Evolutionary conservation across 2,329 filamentous ascomycete genomes (phyloP).

Genomic region (Kalmusia sp.): DNA sequence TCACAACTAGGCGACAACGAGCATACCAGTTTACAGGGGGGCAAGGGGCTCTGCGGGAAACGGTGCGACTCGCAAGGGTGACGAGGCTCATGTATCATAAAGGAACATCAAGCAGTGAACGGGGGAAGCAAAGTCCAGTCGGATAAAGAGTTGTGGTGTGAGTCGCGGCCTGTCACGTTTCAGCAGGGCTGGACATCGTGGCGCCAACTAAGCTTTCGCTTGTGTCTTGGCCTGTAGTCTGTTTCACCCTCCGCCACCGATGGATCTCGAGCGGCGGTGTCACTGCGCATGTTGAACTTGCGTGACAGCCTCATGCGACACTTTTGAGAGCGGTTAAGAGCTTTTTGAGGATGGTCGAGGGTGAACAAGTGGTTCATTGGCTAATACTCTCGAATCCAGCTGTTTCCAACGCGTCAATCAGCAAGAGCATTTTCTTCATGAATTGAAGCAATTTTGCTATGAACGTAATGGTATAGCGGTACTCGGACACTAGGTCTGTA

Average conservation of each 20-base stretch:
- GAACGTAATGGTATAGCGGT: too few species aligned
- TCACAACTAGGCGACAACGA: not conserved
- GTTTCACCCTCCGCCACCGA: conserved; percentile 22
- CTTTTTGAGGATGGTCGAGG: not conserved
- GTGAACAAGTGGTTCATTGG: too few species aligned
- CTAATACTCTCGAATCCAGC: too few species aligned
- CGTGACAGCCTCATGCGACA: not conserved
- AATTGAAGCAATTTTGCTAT: too few species aligned
- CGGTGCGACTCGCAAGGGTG: conserved; percentile 2
- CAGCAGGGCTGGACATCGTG: conserved; percentile 19
- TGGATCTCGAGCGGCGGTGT: not conserved
- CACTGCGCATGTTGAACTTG: not conserved
- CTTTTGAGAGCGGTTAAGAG: not conserved
- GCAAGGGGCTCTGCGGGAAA: not conserved
- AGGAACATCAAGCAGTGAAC: conserved; percentile 5
- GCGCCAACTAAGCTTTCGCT: conserved; percentile 24
- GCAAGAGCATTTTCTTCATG: too few species aligned
- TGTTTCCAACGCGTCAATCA: too few species aligned
- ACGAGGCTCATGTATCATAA: conserved; percentile 9
- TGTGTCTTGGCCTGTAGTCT: conserved; percentile 23
- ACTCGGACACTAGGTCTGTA: too few species aligned
- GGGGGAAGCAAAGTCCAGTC: conserved; percentile 1
- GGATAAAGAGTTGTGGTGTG: not conserved
- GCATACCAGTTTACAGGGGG: not conserved
- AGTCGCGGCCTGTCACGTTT: conserved; percentile 31